These are phyloP conservation scores for Nicotiana rustica DNA, from an alignment of 305 asterid genomes.

Conservation along the genomic window DNA sequence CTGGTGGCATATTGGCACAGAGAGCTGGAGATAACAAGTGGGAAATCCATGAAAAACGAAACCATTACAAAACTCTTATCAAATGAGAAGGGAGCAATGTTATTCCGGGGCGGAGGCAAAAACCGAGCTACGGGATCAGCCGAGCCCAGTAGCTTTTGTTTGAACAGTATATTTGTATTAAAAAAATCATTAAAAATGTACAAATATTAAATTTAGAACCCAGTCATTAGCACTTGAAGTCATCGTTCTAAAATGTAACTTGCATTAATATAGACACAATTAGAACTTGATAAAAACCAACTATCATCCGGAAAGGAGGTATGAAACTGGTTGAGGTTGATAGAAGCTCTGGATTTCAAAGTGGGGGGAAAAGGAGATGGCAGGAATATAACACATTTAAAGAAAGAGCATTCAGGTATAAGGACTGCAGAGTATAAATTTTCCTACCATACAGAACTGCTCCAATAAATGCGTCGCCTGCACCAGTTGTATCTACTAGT, in stretches of 20 bases:
- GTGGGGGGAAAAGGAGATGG: background rate
- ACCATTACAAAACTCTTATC: background rate
- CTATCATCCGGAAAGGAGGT: background rate
- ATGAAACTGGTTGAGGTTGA: background rate
- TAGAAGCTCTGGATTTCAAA: background rate
- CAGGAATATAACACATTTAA: background rate
- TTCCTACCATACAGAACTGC: slow-evolving; percentile 73
- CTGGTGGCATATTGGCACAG: slow-evolving; percentile 84
- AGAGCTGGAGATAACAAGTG: slow-evolving; percentile 57
- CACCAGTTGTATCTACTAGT: slow-evolving; percentile 91
- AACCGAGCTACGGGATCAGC: too few relatives aligned
- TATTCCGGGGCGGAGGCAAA: too few relatives aligned
- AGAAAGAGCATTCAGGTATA: background rate
- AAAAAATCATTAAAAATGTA: too few relatives aligned
- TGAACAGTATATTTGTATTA: too few relatives aligned
- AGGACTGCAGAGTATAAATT: background rate
- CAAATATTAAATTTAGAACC: too few relatives aligned
- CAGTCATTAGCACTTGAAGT: too few relatives aligned
- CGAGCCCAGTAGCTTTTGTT: too few relatives aligned
- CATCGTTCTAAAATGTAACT: background rate
- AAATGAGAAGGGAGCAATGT: background rate
- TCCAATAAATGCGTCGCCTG: slow-evolving; percentile 93
- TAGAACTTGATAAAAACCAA: background rate
- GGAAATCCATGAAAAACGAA: background rate
- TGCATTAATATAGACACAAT: background rate